Evolutionary conservation across 2,329 filamentous ascomycete genomes (phyloP).

Genomic region (Zymoseptoria crescenta): DNA sequence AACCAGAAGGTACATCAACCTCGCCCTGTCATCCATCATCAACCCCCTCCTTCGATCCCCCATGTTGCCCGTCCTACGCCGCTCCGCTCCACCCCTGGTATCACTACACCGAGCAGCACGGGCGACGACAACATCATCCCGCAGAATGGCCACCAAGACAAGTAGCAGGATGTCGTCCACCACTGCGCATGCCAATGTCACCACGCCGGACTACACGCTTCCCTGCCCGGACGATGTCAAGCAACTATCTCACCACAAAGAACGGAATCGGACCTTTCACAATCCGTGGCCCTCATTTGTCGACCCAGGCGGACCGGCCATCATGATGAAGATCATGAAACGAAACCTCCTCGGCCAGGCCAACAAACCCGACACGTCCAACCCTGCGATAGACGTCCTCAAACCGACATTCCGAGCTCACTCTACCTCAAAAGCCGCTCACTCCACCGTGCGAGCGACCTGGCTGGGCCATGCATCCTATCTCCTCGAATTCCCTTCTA

Average conservation of each 20-base stretch:
- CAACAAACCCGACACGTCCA: conserved; percentile 52
- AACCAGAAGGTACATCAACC: background rate
- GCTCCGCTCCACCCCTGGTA: background rate
- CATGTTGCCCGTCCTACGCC: background rate
- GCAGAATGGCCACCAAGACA: background rate
- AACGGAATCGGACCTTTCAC: conserved; percentile 46
- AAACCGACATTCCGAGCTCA: conserved; percentile 51
- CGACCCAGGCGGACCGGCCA: conserved; percentile 29
- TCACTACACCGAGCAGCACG: background rate
- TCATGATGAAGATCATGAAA: conserved; percentile 34
- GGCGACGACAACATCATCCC: background rate
- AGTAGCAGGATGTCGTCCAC: background rate
- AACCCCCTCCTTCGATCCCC: background rate
- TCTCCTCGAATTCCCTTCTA: conserved; percentile 75
- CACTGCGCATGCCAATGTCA: background rate
- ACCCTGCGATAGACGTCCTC: conserved; percentile 58
- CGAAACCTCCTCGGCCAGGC: conserved; percentile 43
- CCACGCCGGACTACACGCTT: background rate
- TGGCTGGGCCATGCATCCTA: conserved; percentile 96
- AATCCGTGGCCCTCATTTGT: conserved; percentile 51
- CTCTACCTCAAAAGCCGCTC: conserved; percentile 50
- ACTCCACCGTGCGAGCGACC: conserved; percentile 63
- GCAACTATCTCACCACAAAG: conserved; percentile 44
- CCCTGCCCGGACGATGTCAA: conserved; percentile 36
- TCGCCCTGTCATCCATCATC: background rate